phyloP scores from a whole-genome alignment of 208 protist genomes.

The Acanthamoeba culbertsoni region DNA sequence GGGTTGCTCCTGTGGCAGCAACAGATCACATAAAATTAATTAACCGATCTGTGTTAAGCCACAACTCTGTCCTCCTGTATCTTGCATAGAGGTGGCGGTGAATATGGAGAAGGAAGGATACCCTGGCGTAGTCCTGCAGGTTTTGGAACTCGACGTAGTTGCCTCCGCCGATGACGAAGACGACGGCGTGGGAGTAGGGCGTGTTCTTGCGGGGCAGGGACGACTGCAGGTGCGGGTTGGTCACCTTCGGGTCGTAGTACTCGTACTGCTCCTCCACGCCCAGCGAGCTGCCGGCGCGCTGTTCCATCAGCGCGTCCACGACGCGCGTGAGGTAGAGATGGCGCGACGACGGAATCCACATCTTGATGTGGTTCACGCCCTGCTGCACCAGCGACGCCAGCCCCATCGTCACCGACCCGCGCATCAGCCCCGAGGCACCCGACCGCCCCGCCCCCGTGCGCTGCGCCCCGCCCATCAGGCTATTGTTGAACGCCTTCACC shows the following conservation, averaged over 20 bases:
- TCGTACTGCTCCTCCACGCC: slow-evolving; percentile 69
- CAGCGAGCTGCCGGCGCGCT: slow-evolving; percentile 61
- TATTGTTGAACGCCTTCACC: slow-evolving; percentile 59
- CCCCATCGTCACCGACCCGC: slow-evolving; percentile 12
- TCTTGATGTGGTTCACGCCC: slow-evolving; percentile 59
- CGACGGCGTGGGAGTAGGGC: slow-evolving; percentile 81
- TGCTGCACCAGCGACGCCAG: slow-evolving; percentile 22
- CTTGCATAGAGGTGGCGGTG: background rate
- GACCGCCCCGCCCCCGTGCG: background rate
- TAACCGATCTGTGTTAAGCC: too few species aligned
- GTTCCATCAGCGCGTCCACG: slow-evolving; percentile 84
- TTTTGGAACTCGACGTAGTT: slow-evolving; percentile 90
- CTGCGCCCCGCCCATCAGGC: background rate
- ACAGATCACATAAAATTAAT: too few species aligned
- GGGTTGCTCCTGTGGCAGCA: slow-evolving; percentile 31
- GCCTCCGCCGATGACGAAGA: slow-evolving; percentile 87
- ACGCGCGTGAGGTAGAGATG: slow-evolving; percentile 59
- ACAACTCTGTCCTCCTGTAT: background rate
- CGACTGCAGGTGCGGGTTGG: background rate
- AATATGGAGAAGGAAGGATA: background rate
- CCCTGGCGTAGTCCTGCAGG: slow-evolving; percentile 74
- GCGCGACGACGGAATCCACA: slow-evolving; percentile 41
- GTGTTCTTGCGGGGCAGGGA: slow-evolving; percentile 70
- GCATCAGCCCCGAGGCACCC: background rate
- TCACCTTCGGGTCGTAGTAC: slow-evolving; percentile 83